Evolutionary conservation across 2,329 filamentous ascomycete species (phyloP).

Genomic region (Epicoccum sorghinum): DNA sequence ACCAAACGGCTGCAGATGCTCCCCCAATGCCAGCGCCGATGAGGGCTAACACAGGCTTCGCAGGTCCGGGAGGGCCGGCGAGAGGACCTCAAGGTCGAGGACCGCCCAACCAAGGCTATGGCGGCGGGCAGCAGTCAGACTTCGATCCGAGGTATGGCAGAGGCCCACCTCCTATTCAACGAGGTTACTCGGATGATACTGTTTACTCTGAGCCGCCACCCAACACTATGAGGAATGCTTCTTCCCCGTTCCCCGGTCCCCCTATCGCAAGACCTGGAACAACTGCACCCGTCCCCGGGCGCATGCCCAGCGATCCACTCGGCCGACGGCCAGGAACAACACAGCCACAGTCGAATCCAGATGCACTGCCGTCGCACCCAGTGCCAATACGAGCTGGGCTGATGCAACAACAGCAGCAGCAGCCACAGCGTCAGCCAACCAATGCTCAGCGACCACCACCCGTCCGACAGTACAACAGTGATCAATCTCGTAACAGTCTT

Average conservation of each 20-base stretch:
- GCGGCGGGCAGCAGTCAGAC: constrained; percentile 25
- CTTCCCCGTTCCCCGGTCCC: constrained; percentile 35
- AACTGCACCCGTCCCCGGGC: constrained; percentile 36
- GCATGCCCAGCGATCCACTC: constrained; percentile 36
- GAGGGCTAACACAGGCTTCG: constrained; percentile 49
- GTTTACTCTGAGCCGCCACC: constrained; percentile 45
- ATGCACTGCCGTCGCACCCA: constrained; percentile 63
- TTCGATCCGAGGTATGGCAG: constrained; percentile 39
- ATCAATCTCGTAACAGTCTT: constrained; percentile 48
- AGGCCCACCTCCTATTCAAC: constrained; percentile 39
- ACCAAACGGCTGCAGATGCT: constrained; percentile 73
- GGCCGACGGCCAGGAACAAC: constrained; percentile 49
- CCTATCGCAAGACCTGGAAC: constrained; percentile 40
- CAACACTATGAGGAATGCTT: constrained; percentile 38
- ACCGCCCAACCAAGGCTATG: constrained; percentile 14
- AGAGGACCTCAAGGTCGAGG: constrained; percentile 33
- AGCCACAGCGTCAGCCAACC: constrained; percentile 22
- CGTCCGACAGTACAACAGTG: constrained; percentile 58
- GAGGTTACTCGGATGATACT: constrained; percentile 43
- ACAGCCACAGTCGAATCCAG: constrained; percentile 54
- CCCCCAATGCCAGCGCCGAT: constrained; percentile 59
- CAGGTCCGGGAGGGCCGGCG: constrained; percentile 30
- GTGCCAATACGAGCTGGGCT: constrained; percentile 61
- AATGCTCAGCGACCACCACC: constrained; percentile 55
- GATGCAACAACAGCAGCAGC: constrained; percentile 41